Evolutionary conservation across 1,284 basidiomycete species (phyloP), one percentile per base, ranked within the genome.

Genomic region (Ustilago esculenta): DNA sequence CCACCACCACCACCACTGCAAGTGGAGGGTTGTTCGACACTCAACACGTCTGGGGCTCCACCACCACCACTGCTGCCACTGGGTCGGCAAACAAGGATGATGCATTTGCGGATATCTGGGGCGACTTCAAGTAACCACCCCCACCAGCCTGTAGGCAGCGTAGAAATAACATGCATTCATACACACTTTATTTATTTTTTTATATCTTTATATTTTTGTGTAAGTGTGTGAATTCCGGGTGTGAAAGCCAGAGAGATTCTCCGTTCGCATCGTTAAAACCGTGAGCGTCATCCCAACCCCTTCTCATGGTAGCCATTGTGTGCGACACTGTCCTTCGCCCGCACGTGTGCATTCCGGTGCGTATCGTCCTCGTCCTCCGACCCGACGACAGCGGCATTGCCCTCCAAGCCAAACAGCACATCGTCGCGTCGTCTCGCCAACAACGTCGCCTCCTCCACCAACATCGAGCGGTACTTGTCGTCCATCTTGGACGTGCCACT

Each of bases 81-180:
- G n/a, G 33, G 21, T 7, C 39, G 37, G 33, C 36, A 33, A 27
- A 35, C 14, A 73, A 75, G 44, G 59, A 75, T n/a, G 79, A 78
- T 42, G 77, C 75, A 0, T 80, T 80, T 45, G 74, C 79, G n/a
- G 76, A 81, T 52, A 80, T 81, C 44, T 81, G 79, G 79, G 77
- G 76, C 36, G 78, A 80, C 32, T 80, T 79, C 63, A 77, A 75
- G 64, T 78, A 36, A 32, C 1, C 2, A 3, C 29, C 24, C 2
- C 23, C 18, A 9, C 15, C n/a, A n/a, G n/a, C n/a, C n/a, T n/a
- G n/a, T n/a, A n/a, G n/a, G n/a, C n/a, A n/a, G n/a, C n/a, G n/a
- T n/a, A n/a, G n/a, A n/a, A n/a, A n/a, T n/a, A n/a, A n/a, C n/a
- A n/a, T n/a, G n/a, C n/a, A n/a, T n/a, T n/a, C n/a, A n/a, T n/a